Evolutionary conservation across 352 stramenopile species (phyloP).

Genomic region (Phytophthora litchii): DNA sequence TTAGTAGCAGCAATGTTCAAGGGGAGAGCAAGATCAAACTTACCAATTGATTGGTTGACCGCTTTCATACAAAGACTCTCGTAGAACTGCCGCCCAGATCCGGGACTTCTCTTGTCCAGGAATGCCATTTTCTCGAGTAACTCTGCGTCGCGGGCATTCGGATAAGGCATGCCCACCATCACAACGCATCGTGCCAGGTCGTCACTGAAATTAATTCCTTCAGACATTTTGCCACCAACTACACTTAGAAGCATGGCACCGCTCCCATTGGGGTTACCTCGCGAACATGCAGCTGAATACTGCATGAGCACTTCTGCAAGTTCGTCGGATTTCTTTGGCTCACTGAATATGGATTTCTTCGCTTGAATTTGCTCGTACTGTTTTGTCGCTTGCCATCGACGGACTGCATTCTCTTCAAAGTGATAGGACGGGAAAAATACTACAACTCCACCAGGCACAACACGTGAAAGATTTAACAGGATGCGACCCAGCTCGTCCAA

Average conservation of each 20-base stretch:
- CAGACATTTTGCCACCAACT: constrained; percentile 98
- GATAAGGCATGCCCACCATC: constrained; percentile 98
- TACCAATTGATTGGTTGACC: constrained; percentile 99
- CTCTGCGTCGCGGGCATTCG: constrained; percentile 96
- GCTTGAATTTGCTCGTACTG: constrained; percentile 84
- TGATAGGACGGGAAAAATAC: constrained; percentile 98
- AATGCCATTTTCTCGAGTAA: constrained; percentile 98
- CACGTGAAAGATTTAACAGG: constrained; percentile 90
- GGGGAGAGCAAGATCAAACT: constrained; percentile 9
- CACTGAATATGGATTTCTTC: constrained; percentile 93
- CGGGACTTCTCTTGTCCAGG: constrained; percentile 70
- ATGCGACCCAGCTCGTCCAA: constrained; percentile 95
- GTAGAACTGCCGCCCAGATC: constrained; percentile 93
- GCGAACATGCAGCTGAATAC: constrained; percentile 80
- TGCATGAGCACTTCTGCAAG: constrained; percentile 87
- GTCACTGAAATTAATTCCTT: constrained; percentile 99
- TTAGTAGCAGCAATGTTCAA: constrained; percentile 13
- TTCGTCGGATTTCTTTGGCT: constrained; percentile 94
- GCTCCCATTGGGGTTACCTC: constrained; percentile 23
- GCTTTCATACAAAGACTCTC: constrained; percentile 98
- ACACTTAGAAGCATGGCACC: constrained; percentile 96
- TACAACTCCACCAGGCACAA: constrained; percentile 95
- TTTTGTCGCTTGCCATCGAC: constrained; percentile 85
- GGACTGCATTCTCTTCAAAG: constrained; percentile 93
- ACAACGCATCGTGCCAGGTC: constrained; percentile 97